Evolutionary conservation across 768 basidiomycete genomes (phyloP).

Genomic region (Russula abietina): DNA sequence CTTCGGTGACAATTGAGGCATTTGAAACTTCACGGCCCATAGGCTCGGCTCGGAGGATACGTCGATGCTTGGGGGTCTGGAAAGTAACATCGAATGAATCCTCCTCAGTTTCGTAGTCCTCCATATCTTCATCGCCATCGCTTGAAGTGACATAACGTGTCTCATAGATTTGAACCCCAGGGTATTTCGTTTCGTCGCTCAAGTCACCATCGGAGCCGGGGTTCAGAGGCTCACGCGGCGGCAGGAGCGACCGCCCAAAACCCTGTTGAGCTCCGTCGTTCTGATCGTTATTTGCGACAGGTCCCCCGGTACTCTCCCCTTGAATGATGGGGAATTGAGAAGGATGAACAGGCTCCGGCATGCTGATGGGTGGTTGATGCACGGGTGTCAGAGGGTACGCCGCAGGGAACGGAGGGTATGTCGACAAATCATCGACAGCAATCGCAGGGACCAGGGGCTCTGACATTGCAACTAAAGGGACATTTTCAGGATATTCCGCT

Average conservation of each 20-base stretch:
- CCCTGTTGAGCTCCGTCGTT: slow-evolving; percentile 37
- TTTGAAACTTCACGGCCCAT: slow-evolving; percentile 23
- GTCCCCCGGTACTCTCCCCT: slow-evolving; percentile 14
- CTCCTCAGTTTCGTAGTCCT: slow-evolving; percentile 43
- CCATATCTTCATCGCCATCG: slow-evolving; percentile 27
- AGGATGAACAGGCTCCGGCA: slow-evolving; percentile 24
- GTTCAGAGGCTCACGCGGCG: slow-evolving; percentile 51
- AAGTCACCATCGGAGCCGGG: slow-evolving; percentile 52
- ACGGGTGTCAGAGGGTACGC: slow-evolving; percentile 71
- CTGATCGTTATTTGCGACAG: slow-evolving; percentile 36
- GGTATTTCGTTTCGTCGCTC: slow-evolving; percentile 46
- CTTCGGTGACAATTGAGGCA: slow-evolving; percentile 20
- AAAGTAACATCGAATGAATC: slow-evolving; percentile 63
- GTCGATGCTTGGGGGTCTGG: slow-evolving; percentile 48
- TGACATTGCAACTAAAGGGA: slow-evolving; percentile 13
- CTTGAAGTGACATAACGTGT: slow-evolving; percentile 21
- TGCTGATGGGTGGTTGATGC: slow-evolving; percentile 29
- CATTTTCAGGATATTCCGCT: slow-evolving; percentile 24
- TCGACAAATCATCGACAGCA: slow-evolving; percentile 52
- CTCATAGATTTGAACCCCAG: slow-evolving; percentile 38
- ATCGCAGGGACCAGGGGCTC: slow-evolving; percentile 9
- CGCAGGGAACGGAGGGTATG: slow-evolving; percentile 69
- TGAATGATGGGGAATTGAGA: slow-evolving; percentile 17
- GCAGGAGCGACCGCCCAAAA: slow-evolving; percentile 70
- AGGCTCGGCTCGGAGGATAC: slow-evolving; percentile 25